Evolutionary conservation across 2,329 filamentous ascomycete species (phyloP).

Genomic region (Neoarthrinium moseri): DNA sequence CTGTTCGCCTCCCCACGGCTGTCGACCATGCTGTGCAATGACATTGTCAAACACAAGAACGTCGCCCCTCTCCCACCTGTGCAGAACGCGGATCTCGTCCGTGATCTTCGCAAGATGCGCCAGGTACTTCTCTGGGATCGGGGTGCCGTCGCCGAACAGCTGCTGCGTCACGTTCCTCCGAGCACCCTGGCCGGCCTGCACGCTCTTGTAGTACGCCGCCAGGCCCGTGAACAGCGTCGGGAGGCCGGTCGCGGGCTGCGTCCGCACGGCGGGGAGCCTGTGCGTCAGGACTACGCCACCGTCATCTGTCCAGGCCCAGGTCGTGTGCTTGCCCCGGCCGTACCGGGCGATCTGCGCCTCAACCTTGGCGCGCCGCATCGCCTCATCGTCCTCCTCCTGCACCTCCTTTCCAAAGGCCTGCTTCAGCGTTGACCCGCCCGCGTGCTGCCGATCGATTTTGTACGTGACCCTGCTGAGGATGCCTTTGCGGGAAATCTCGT

Average conservation of each 20-base stretch:
- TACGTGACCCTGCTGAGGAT: slow-evolving; percentile 37
- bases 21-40: slow-evolving; percentile 46
- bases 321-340: slow-evolving; percentile 41
- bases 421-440: slow-evolving; percentile 43
- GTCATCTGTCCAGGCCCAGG: slow-evolving; percentile 43
- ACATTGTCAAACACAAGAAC: slow-evolving; percentile 48
- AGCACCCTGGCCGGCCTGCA: slow-evolving; percentile 15
- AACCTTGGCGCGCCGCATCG: slow-evolving; percentile 39
- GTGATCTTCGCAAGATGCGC: slow-evolving; percentile 40
- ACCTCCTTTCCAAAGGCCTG: slow-evolving; percentile 45
- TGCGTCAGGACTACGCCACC: background rate
- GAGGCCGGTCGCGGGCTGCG: slow-evolving; percentile 41
- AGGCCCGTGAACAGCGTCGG: slow-evolving; percentile 46
- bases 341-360: slow-evolving; percentile 48
- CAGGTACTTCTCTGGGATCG: slow-evolving; percentile 44
- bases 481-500: slow-evolving; percentile 40
- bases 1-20: slow-evolving; percentile 47
- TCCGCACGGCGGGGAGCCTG: slow-evolving; percentile 31
- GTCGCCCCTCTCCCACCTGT: slow-evolving; percentile 45
- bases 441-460: slow-evolving; percentile 40
- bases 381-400: slow-evolving; percentile 40
- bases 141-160: slow-evolving; percentile 43
- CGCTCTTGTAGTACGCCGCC: slow-evolving; percentile 42
- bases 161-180: slow-evolving; percentile 35
- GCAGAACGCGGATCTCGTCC: slow-evolving; percentile 47